phyloP scores from a whole-genome alignment of 805 yeast genomes.

The Jamesozyma lodderae region DNA sequence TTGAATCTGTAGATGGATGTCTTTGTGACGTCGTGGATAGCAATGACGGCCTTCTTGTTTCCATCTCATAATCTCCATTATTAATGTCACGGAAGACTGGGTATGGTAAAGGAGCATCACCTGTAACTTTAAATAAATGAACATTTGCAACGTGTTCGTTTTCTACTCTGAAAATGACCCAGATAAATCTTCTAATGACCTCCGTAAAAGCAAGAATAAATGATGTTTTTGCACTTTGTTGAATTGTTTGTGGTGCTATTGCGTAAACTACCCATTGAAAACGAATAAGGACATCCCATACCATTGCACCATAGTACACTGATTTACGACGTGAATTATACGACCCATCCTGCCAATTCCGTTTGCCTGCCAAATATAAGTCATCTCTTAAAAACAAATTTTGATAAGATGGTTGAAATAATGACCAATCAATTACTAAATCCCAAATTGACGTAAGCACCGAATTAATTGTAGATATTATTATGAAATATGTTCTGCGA shows the following conservation, averaged over 20 bases:
- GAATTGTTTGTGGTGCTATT: constrained; percentile 62
- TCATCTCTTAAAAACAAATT: constrained; percentile 60
- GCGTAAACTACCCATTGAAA: constrained; percentile 92
- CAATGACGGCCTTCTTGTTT: neutral
- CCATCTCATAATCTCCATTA: neutral
- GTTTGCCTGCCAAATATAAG: constrained; percentile 46
- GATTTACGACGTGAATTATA: constrained; percentile 27
- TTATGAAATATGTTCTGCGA: constrained; percentile 52
- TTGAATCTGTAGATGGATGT: neutral
- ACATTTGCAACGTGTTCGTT: constrained; percentile 94
- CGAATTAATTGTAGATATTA: constrained; percentile 69
- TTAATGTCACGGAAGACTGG: constrained; percentile 20
- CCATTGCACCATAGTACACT: constrained; percentile 66
- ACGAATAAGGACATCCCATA: constrained; percentile 63
- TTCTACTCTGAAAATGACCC: constrained; percentile 91
- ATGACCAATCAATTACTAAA: constrained; percentile 90
- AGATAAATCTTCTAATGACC: constrained; percentile 68
- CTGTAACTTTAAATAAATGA: constrained; percentile 72
- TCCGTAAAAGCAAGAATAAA: constrained; percentile 80
- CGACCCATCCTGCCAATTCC: constrained; percentile 29
- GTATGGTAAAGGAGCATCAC: constrained; percentile 82
- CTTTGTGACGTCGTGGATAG: neutral
- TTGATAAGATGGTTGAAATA: constrained; percentile 53
- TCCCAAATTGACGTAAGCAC: constrained; percentile 74
- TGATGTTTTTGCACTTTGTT: constrained; percentile 81